Base-by-base conservation (phyloP, 495 filamentous ascomycete genomes). In the Friedmanniomyces simplex region DNA sequence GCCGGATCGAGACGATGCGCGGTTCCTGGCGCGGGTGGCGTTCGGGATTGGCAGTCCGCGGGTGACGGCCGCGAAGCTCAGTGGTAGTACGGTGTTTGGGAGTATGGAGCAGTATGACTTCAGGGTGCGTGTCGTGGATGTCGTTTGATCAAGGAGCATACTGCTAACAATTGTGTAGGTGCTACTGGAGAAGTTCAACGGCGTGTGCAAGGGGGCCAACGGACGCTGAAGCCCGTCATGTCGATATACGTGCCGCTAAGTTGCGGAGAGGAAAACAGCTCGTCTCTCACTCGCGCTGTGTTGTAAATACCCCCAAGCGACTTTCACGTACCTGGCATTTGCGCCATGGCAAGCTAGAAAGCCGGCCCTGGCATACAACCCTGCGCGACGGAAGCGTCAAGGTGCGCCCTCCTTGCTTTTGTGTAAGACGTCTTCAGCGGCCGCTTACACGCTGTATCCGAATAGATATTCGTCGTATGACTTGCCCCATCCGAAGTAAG, bases 1-100 rank as follows among this genome's bases (percentile, higher is more conserved):
- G 11, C 25, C 59, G 0, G 66, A 72, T 7, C 63, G 77, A 24
- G 79, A 83, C 51, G 81, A 84, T 67, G 73, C 79, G 8, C 60
- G 78, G 26, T 72, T 80, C 49, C 61, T 84, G 10, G 77, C 81
- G 0, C 67, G 74, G 22, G 62, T 83, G 8, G 81, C 78, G 1
- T 82, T 81, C 64, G 81, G 81, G 0, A 80, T 84, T 47, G 66
- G 67, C 45, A 82, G 78, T 60, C 80, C 81, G 0, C 63, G 79
- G 22, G 66, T 77, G 0, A 67, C 64, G 3, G 43, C 55, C 25
- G 62, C 77, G 55, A 78, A 74, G 57, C 62, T 80, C 21, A 68
- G 73, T 14, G 73, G 65, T 25, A 55, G 62, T 13, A 11, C 16
- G 0, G 68, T 76, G 1, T 83, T 81, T 66, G 73, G 72, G 10